These are phyloP conservation scores for Carex myosuroides DNA, from an alignment of 176 grass and related monocot genomes.

Conservation along the genomic window DNA sequence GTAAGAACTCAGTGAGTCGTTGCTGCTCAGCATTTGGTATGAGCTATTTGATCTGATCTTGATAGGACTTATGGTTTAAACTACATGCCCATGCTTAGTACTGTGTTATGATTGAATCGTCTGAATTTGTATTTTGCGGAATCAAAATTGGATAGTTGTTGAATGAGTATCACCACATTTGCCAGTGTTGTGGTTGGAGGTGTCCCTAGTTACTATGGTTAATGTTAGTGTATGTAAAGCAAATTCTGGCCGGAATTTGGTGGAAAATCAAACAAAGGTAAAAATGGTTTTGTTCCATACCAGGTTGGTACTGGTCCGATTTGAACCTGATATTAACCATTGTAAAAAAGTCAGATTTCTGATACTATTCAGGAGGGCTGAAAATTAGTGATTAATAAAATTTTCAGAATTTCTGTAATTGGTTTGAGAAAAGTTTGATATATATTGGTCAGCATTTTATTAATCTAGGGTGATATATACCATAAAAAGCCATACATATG, in stretches of 20 bases:
- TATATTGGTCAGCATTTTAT: neutral
- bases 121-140: neutral
- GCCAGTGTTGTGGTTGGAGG: neutral
- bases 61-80: neutral
- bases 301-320: neutral
- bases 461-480: neutral
- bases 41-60: neutral
- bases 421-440: neutral
- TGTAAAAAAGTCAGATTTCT: neutral
- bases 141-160: neutral
- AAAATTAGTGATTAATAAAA: neutral
- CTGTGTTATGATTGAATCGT: neutral
- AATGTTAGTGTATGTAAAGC: neutral
- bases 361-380: neutral
- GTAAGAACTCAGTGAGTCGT: neutral
- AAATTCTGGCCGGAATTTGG: neutral
- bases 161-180: neutral
- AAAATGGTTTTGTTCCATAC: neutral
- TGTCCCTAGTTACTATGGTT: neutral
- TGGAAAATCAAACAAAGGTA: neutral
- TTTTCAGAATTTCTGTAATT: neutral
- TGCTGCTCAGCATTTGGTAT: neutral
- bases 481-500: too few relatives aligned
- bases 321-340: neutral
- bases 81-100: neutral